These are phyloP conservation scores for Apostasia ramifera DNA, from an alignment of 106 monocot genomes.

Conservation along the genomic window DNA sequence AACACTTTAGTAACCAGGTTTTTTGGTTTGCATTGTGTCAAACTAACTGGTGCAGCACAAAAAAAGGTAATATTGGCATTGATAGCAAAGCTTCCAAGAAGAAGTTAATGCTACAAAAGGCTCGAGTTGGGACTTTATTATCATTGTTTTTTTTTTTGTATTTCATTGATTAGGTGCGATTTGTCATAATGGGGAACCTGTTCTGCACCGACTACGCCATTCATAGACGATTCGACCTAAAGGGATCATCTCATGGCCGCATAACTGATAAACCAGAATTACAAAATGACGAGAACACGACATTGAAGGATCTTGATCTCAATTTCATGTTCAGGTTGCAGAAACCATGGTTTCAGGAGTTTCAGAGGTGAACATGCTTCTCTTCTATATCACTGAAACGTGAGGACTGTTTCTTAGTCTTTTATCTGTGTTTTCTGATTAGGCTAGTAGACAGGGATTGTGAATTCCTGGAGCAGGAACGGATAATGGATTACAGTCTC, in stretches of 20 bases:
- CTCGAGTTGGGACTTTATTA: not conserved
- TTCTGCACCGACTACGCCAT: constrained; percentile 31
- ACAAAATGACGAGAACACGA: constrained; percentile 34
- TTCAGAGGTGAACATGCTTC: constrained; percentile 20
- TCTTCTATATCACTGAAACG: not conserved
- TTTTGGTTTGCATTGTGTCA: constrained; percentile 69
- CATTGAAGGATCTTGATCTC: constrained; percentile 33
- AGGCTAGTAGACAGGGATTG: constrained; percentile 22
- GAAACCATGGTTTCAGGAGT: constrained; percentile 24
- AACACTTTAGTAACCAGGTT: constrained; percentile 58
- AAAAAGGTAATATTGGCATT: constrained; percentile 44
- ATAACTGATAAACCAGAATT: constrained; percentile 29
- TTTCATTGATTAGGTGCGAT: constrained; percentile 25
- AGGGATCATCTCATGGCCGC: constrained; percentile 31
- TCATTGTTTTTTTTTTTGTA: not conserved
- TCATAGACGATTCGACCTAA: constrained; percentile 28
- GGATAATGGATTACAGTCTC: constrained; percentile 27
- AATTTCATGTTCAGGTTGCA: constrained; percentile 31
- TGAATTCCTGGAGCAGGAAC: constrained; percentile 16
- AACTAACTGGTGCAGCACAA: constrained; percentile 45
- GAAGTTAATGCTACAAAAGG: not conserved
- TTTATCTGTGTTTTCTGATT: not conserved
- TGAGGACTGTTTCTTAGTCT: not conserved
- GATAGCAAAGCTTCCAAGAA: not conserved
- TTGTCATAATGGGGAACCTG: constrained; percentile 37